Percentiles rank a stretch among this genome's conserved stretches.
phyloP scores from a whole-genome alignment of 805 yeast species.

The Nakazawaea ernobii region DNA sequence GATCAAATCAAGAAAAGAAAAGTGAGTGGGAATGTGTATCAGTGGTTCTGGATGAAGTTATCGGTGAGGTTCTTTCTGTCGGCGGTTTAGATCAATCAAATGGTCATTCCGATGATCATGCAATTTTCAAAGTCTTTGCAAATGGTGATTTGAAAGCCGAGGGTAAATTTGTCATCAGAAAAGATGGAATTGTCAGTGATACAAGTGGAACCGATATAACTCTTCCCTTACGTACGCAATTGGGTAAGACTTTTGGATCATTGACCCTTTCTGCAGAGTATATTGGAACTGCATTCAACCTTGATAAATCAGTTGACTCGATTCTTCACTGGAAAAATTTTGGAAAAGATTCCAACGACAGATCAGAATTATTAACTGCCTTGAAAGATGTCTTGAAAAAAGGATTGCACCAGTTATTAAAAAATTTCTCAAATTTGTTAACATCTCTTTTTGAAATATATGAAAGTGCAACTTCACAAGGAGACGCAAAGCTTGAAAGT shows the following conservation, averaged over 20 bases:
- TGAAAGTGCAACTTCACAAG: constrained; percentile 17
- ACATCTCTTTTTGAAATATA: constrained; percentile 31
- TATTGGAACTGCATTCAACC: constrained; percentile 62
- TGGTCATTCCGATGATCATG: neutral
- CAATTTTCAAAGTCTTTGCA: constrained; percentile 44
- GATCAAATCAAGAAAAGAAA: constrained; percentile 51
- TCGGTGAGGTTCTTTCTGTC: constrained; percentile 67
- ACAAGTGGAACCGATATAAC: constrained; percentile 32
- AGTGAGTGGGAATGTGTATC: constrained; percentile 67
- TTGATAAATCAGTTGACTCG: constrained; percentile 48
- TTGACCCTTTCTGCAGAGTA: constrained; percentile 56
- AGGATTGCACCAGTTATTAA: constrained; percentile 48
- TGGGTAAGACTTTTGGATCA: constrained; percentile 36
- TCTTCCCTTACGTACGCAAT: constrained; percentile 25
- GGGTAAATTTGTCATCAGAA: constrained; percentile 39
- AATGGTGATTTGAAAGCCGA: constrained; percentile 62
- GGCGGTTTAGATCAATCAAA: constrained; percentile 55
- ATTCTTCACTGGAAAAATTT: constrained; percentile 50
- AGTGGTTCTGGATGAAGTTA: constrained; percentile 61
- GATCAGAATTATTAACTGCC: constrained; percentile 39
- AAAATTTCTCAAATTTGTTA: constrained; percentile 56
- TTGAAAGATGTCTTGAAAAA: constrained; percentile 47
- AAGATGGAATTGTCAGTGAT: constrained; percentile 21
- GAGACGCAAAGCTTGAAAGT: constrained; percentile 21
- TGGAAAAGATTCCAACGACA: constrained; percentile 29